Evolutionary conservation across 2,329 filamentous ascomycete genomes (phyloP).

Genomic region (Pseudogymnoascus sp.): DNA sequence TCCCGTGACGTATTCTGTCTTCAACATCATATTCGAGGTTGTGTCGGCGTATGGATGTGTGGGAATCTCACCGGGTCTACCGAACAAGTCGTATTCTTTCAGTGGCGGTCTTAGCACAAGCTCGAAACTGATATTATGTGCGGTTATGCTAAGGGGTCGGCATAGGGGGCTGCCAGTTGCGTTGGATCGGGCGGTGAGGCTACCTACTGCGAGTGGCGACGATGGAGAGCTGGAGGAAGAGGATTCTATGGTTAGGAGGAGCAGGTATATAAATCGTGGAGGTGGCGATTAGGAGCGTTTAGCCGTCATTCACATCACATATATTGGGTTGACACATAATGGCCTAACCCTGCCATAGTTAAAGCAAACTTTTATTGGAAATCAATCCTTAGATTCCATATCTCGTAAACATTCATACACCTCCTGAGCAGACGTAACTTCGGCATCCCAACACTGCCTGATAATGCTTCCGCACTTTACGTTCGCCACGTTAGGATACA

Average conservation of each 20-base stretch:
- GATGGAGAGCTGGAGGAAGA: not conserved
- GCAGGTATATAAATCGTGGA: not conserved
- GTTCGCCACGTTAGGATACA: conserved; percentile 24
- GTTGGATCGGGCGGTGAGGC: conserved; percentile 40
- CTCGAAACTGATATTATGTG: conserved; percentile 47
- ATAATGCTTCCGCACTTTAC: conserved; percentile 25
- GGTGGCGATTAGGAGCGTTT: not conserved
- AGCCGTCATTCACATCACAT: not conserved
- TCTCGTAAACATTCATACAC: conserved; percentile 4
- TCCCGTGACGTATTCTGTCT: conserved; percentile 35
- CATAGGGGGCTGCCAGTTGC: conserved; percentile 47
- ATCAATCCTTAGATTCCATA: not conserved
- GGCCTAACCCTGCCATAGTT: not conserved
- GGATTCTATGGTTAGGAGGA: not conserved
- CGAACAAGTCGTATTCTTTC: conserved; percentile 64
- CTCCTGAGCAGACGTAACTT: conserved; percentile 9
- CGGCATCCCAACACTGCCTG: conserved; percentile 24
- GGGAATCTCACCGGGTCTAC: conserved; percentile 74
- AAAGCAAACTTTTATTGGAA: not conserved
- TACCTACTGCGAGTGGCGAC: conserved; percentile 27
- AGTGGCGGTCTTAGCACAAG: conserved; percentile 65
- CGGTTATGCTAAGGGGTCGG: conserved; percentile 46
- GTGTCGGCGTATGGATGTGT: conserved; percentile 88
- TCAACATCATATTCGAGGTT: conserved; percentile 71
- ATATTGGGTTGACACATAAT: not conserved